phyloP scores from a whole-genome alignment of 192 early-diverging fungal species.

The Coemansia sp. region DNA sequence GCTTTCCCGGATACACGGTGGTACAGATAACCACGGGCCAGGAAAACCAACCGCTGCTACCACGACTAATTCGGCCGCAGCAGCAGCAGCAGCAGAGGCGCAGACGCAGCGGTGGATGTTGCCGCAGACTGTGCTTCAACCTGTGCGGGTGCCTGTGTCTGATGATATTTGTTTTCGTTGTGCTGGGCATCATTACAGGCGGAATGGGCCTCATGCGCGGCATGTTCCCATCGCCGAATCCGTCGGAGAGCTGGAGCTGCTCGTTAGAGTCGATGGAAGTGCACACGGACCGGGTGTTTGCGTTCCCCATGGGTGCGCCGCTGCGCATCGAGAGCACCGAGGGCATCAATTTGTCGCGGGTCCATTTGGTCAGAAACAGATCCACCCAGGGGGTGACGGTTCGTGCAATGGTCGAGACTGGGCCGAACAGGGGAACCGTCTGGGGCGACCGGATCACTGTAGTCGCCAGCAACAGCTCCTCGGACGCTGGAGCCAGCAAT shows the following conservation, averaged over 20 bases:
- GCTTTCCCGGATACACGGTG: conserved; percentile 46
- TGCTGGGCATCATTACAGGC: background rate
- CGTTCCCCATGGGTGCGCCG: background rate
- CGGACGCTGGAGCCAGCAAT: background rate
- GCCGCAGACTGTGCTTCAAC: conserved; percentile 9
- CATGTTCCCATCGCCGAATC: conserved; percentile 2
- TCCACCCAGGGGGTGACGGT: conserved; percentile 6
- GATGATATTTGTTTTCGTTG: conserved; percentile 9
- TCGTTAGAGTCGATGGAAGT: background rate
- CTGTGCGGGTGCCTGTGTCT: conserved; percentile 28
- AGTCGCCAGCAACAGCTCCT: background rate
- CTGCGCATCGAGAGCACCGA: conserved; percentile 29
- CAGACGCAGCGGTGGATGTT: conserved; percentile 8
- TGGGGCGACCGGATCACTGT: conserved; percentile 15
- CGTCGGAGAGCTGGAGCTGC: conserved; percentile 26
- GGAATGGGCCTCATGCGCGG: background rate
- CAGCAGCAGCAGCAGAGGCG: background rate
- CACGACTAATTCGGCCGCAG: conserved; percentile 10
- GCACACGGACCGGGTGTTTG: conserved; percentile 14
- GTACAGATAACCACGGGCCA: conserved; percentile 30
- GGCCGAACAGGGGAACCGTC: background rate
- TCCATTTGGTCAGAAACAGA: conserved; percentile 10
- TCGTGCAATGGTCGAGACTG: conserved; percentile 30
- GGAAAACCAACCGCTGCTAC: conserved; percentile 26
- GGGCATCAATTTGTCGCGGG: conserved; percentile 25